Percentiles rank a stretch among this genome's conserved stretches.
These are phyloP conservation scores for Castanea crenata DNA, from an alignment of 306 rosid genomes.

Conservation along the genomic window DNA sequence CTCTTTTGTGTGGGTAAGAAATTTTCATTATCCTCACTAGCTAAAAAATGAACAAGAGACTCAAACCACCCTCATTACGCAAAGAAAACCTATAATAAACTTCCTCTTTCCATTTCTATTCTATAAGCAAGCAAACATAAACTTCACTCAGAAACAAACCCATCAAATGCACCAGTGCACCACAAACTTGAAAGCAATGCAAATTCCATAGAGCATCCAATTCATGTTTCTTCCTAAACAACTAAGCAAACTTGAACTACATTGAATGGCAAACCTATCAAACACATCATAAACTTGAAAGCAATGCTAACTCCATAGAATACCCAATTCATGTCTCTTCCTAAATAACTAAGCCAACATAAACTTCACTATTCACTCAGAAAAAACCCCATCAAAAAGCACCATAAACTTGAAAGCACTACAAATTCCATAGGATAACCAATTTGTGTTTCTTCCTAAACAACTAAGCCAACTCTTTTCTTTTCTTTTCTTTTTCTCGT, in stretches of 20 bases:
- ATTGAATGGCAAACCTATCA: neutral
- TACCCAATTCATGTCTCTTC: constrained; percentile 2
- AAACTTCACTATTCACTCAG: neutral
- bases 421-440: constrained; percentile 7
- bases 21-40: neutral
- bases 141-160: neutral
- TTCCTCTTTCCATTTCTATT: neutral
- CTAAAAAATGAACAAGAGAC: neutral
- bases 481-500: too few species aligned
- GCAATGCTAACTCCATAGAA: constrained; percentile 5
- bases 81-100: neutral
- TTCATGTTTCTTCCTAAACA: neutral
- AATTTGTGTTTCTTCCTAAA: neutral
- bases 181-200: constrained; percentile 2
- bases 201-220: constrained; percentile 1
- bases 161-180: neutral
- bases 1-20: neutral
- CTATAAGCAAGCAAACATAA: neutral
- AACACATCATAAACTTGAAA: neutral
- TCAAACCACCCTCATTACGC: neutral
- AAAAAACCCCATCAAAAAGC: neutral
- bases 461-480: neutral
- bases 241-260: neutral
- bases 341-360: neutral
- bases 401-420: neutral